Conservation (phyloP, 306 rosid species). For the Vachellia collinsii region DNA sequence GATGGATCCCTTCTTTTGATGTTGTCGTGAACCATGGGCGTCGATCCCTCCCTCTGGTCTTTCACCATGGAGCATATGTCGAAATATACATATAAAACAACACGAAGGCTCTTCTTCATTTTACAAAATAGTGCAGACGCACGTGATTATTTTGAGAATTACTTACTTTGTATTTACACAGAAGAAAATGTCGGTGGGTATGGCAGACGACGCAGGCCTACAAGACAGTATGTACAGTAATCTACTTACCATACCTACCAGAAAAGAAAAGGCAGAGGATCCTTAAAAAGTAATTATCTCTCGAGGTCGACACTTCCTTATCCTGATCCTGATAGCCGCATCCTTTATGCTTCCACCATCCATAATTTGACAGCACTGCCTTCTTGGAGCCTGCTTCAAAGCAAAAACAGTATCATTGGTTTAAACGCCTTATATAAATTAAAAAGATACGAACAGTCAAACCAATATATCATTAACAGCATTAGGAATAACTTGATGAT, state of each 20-base stretch:
- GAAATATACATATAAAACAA: neutral
- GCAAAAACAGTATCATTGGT: conserved; percentile 39
- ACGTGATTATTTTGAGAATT: conserved; percentile 27
- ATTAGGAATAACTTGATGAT: neutral
- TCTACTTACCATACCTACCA: conserved; percentile 23
- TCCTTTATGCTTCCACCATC: conserved; percentile 50
- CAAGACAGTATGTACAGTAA: conserved; percentile 20
- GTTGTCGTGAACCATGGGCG: too few relatives aligned
- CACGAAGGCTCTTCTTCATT: conserved; percentile 8
- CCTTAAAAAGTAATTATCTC: conserved; percentile 63
- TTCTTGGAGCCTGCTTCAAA: conserved; percentile 61
- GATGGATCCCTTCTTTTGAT: too few relatives aligned
- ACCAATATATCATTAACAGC: neutral
- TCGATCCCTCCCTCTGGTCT: too few relatives aligned
- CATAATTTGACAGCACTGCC: conserved; percentile 80
- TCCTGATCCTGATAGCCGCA: conserved; percentile 56
- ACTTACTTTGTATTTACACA: conserved; percentile 45
- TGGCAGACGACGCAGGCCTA: conserved; percentile 2
- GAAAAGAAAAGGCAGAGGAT: conserved; percentile 27
- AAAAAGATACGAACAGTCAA: neutral
- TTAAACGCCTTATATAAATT: conserved; percentile 16
- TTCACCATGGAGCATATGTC: too few relatives aligned
- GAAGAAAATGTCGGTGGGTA: conserved; percentile 14
- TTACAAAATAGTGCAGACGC: conserved; percentile 9
- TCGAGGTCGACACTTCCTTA: conserved; percentile 69